Evolutionary conservation across 139 green algal species (phyloP), one percentile per base, ranked within the genome.

Genomic region (Chlamydomonas schloesseri): DNA sequence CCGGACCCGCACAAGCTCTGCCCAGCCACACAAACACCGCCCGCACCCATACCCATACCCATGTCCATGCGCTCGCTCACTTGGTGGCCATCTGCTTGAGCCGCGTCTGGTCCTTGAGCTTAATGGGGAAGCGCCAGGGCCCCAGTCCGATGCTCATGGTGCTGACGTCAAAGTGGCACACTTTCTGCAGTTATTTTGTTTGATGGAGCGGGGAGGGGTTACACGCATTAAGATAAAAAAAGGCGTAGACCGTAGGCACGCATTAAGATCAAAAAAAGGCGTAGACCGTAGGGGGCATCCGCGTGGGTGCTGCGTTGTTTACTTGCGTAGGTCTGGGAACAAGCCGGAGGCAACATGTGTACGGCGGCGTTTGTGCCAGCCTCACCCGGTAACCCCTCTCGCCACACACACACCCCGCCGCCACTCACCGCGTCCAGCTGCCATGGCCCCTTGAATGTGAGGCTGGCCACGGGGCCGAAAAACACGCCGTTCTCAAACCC

Each of bases 401-500:
- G n/a, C n/a, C n/a, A n/a, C n/a, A n/a, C n/a, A n/a, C n/a, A n/a
- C n/a, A 4, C 24, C 62, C 26, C 26, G 62, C 62, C 20, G 3
- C 24, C 1, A 68, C 82, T 60, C 42, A 89, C 85, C 77, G 75
- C 84, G 1, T 80, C 74, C 69, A 90, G 80, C 6, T 37, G 21
- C 50, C 86, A 93, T 0, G 87, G 87, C 1, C 88, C 91, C 62
- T 90, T 90, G 88, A 94, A 93, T 0, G 88, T 93, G 28, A 94
- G 83, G 62, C 60, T 74, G 6, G 80, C 88, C 17, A 92, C 46
- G 21, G 73, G 69, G 10, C 89, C 89, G 4, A 94, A 74, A 74
- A 94, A 94, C 50, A 94, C 86, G 47, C 91, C 91, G 50, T 94
- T 94, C 71, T 91, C 86, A 82, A 94, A 94, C 46, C 69, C 85